Base-by-base conservation (phyloP, 805 yeast species). In the Wickerhamiella bombiphila region DNA sequence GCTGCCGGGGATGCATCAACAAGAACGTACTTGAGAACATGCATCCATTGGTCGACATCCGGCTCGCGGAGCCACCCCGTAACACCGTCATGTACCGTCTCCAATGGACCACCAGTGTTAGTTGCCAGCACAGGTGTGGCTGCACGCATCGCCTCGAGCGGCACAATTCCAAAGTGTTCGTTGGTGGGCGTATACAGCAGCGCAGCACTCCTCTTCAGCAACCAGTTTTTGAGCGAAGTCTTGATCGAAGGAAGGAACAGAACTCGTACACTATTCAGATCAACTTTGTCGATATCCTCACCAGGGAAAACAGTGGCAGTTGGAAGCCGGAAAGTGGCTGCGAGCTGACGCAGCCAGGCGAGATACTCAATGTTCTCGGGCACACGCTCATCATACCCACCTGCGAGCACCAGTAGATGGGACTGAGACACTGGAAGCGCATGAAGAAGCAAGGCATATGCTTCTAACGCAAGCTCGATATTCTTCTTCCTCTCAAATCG, bases 161-260 rank as follows among this genome's bases (percentile, higher is more conserved):
- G 99, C 7, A 91, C 99, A 45, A 91, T 91, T 11, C 99, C 99
- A 54, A 91, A 91, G 60, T 91, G 99, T 57, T 91, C 98, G 49
- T 69, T 70, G 0, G 80, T 66, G 2, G 99, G 98, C 0, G 99
- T 91, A 54, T 91, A 91, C 32, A 86, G 59, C 17, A 91, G 64
- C 39, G 80, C 48, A 34, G 68, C 66, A 2, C 86, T 66, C 7
- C 63, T 57, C 28, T 66, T 55, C 24, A 91, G 60, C 20, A 91
- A 64, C 2, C 68, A 61, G 53, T 66, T 74, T 57, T 83, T 82
- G 42, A 80, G 54, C 2, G 66, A 54, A 1, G 83, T 66, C 29
- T 80, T 68, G 6, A 88, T 71, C 0, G 94, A 82, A 0, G 95
- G 94, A 41, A 86, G 55, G 56, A 91, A 91, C 13, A 81, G 53